phyloP scores from a whole-genome alignment of 192 early-diverging fungal genomes.

The Rhizoclosmatium globosum region DNA sequence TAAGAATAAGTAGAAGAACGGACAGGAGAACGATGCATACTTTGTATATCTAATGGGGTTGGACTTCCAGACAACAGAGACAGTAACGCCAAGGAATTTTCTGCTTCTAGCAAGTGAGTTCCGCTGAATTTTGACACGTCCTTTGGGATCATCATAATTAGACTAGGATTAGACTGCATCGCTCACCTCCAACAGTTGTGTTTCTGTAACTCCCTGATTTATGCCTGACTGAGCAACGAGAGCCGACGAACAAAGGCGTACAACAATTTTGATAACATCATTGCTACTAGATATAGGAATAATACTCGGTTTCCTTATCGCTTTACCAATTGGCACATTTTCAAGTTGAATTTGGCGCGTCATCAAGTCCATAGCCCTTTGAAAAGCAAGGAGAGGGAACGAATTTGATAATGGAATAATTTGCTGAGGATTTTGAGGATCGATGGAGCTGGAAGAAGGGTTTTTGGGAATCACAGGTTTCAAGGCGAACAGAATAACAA shows the following conservation, averaged over 20 bases:
- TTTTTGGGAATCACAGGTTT: too few species aligned
- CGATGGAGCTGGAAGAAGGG: too few species aligned
- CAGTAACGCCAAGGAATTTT: background rate
- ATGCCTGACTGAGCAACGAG: background rate
- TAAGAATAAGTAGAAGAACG: background rate
- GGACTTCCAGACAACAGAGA: constrained; percentile 6
- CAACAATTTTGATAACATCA: background rate
- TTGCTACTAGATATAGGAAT: constrained; percentile 1
- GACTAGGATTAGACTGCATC: background rate
- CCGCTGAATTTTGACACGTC: background rate
- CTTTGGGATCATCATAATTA: background rate
- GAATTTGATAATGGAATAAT: constrained; percentile 10
- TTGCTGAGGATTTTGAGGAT: too few species aligned
- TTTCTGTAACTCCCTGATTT: too few species aligned
- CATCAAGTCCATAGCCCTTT: background rate
- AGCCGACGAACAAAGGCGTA: background rate
- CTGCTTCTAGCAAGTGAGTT: background rate
- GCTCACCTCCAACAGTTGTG: background rate
- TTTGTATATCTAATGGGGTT: background rate
- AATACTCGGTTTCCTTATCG: background rate
- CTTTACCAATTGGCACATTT: background rate
- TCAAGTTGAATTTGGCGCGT: background rate
- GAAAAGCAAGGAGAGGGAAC: constrained; percentile 14
- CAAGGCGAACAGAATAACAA: too few species aligned
- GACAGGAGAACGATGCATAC: background rate